These are phyloP conservation scores for Myriosclerotinia scirpicola DNA, from an alignment of 2,329 filamentous ascomycete species.

Conservation along the genomic window DNA sequence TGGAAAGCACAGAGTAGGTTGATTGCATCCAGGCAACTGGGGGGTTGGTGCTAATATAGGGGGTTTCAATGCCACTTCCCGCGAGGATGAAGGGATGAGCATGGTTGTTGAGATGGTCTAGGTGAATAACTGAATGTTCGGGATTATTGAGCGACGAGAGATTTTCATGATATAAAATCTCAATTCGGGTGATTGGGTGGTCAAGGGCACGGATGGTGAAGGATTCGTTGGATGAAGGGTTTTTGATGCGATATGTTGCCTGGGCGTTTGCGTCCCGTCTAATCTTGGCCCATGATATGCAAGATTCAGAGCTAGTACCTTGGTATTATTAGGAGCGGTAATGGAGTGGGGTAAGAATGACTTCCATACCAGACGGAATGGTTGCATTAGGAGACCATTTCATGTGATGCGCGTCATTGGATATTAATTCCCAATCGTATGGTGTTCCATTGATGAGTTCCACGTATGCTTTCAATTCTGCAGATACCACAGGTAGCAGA, in stretches of 20 bases:
- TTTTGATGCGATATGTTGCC: conserved; percentile 30
- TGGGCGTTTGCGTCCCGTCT: conserved; percentile 29
- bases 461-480: conserved; percentile 25
- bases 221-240: conserved; percentile 23
- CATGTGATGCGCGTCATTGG: conserved; percentile 29
- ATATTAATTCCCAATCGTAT: conserved; percentile 31
- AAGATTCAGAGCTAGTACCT: conserved; percentile 24
- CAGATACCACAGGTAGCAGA: conserved; percentile 7
- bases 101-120: conserved; percentile 28
- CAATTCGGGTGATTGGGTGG: background rate
- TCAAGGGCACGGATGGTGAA: conserved; percentile 32
- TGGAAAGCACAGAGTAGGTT: conserved; percentile 27
- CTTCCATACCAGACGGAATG: conserved; percentile 24
- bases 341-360: background rate
- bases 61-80: conserved; percentile 23
- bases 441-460: conserved; percentile 31
- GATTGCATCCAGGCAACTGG: conserved; percentile 34
- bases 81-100: conserved; percentile 31
- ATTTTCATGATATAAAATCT: conserved; percentile 28
- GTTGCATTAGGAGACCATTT: conserved; percentile 25
- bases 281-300: conserved; percentile 27
- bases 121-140: conserved; percentile 26
- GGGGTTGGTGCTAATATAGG: conserved; percentile 29
- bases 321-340: background rate
- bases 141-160: conserved; percentile 29